Evolutionary conservation across 169 alveolate species (phyloP).

Genomic region (Cryptosporidium bovis): DNA sequence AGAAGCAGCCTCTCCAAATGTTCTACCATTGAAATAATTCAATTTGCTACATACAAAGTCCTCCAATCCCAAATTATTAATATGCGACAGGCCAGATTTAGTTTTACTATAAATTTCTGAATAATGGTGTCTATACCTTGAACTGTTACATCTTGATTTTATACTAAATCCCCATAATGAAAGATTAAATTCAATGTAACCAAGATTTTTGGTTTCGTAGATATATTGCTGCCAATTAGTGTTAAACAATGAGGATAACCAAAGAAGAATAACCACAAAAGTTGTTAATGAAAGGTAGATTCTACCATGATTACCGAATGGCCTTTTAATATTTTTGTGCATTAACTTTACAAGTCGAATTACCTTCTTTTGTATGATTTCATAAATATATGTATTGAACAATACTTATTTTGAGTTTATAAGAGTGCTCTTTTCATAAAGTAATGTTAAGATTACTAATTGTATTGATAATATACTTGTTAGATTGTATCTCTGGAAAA

Average conservation of each 20-base stretch:
- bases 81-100: neutral
- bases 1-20: slow-evolving; percentile 49
- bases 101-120: neutral
- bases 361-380: too few species aligned
- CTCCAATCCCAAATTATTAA: slow-evolving; percentile 4
- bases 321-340: slow-evolving; percentile 2
- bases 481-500: too few species aligned
- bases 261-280: slow-evolving; percentile 15
- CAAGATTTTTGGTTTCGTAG: slow-evolving; percentile 50
- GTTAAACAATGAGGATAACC: slow-evolving; percentile 55
- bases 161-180: slow-evolving; percentile 55
- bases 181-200: slow-evolving; percentile 39
- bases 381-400: too few species aligned
- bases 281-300: slow-evolving; percentile 30
- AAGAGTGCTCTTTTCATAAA: too few species aligned
- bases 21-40: slow-evolving; percentile 38
- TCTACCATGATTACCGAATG: slow-evolving; percentile 27
- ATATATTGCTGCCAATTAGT: slow-evolving; percentile 50
- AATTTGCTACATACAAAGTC: slow-evolving; percentile 48
- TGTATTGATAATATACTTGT: too few species aligned
- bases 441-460: too few species aligned
- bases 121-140: neutral
- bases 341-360: neutral
- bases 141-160: slow-evolving; percentile 36
- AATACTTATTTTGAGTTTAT: too few species aligned